Evolutionary conservation across 179 eudicot genomes (phyloP), one percentile per base, ranked within the genome.

Genomic region (Corrigiola litoralis): DNA sequence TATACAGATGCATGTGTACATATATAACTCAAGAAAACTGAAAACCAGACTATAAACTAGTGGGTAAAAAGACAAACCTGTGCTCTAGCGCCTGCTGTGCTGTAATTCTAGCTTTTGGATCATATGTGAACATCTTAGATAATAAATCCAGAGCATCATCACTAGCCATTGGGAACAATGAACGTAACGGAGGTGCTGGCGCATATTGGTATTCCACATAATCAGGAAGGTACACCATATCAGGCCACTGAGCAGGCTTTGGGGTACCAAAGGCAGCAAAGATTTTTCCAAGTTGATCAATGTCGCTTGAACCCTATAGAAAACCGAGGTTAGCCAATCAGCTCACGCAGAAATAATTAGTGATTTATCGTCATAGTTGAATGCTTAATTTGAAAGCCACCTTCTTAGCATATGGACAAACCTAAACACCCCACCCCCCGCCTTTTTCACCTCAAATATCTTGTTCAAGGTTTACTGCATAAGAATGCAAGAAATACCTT

Each of bases 251-350:
- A 24, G 89, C 78, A 46, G 81, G 69, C 80, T 94, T 94, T 47
- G 99, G 95, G 31, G 99, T 94, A 57, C 99, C 99, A 79, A 94
- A 94, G 64, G 92, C 92, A 44, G 85, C 90, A 78, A 94, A 94
- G 17, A 94, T 94, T 74, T 94, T 94, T 13, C 99, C 99, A 59
- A 94, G 74, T 76, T 94, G 99, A 82, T 94, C 99, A 59, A 94
- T 94, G 74, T 94, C 99, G 78, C 90, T 94, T 66, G 85, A 81
- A 58, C 99, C 99, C 99, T 94, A 61, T 50, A 72, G 27, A 46
- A 74, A 58, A 65, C 50, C 57, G 52, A 52, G 10, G n/a, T 32
- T 32, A 49, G 55, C 37, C 60, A 47, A 60, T 52, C 53, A 63
- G 47, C 60, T 34, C 54, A 46, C 55, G 47, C 27, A 72, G 60